Evolutionary conservation across 2,329 filamentous ascomycete genomes (phyloP), one percentile per base, ranked within the genome.

Genomic region (Diaporthe sp.): DNA sequence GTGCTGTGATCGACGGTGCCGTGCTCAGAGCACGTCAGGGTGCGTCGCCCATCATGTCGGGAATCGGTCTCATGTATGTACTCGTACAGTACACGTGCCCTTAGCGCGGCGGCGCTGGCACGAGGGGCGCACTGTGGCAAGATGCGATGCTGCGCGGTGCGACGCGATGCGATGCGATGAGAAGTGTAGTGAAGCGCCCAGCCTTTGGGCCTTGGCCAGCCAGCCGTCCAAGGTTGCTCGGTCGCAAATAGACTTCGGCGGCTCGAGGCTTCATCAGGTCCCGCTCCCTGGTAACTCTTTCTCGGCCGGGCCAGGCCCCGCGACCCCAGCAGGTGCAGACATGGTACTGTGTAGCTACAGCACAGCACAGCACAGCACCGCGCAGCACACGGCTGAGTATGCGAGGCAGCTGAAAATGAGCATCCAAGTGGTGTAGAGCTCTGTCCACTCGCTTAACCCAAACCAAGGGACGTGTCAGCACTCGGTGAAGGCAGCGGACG

Each of bases 11-110:
- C 64, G 64, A 68, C 64, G 47, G 64, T 68, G 64, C 64, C 47
- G 64, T 68, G 64, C 64, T 54, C 64, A 40, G 64, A 67, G 45
- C 45, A 67, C 64, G 64, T 67, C 64, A 68, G 64, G 64, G 45
- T 68, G 64, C 47, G 47, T 52, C 61, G 45, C 64, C 64, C 64
- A 67, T 67, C 64, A 68, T 68, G 64, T 68, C 64, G 64, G 64
- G 64, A 67, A 67, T 67, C 45, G 45, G 64, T 67, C 64, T 67
- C 64, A 68, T 54, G 47, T 67, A 38, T 50, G 64, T 67, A 52
- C 64, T 52, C 22, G 47, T 38, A 52, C 64, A 54, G 64, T 68
- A 54, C 64, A 54, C 45, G 45, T 68, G 47, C 47, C 45, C 33
- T n/a, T 22, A 54, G 33, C 47, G 22, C 47, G n/a, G 47, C 30